Base-by-base conservation (phyloP, 805 yeast species). In the Teunomyces atbi region DNA sequence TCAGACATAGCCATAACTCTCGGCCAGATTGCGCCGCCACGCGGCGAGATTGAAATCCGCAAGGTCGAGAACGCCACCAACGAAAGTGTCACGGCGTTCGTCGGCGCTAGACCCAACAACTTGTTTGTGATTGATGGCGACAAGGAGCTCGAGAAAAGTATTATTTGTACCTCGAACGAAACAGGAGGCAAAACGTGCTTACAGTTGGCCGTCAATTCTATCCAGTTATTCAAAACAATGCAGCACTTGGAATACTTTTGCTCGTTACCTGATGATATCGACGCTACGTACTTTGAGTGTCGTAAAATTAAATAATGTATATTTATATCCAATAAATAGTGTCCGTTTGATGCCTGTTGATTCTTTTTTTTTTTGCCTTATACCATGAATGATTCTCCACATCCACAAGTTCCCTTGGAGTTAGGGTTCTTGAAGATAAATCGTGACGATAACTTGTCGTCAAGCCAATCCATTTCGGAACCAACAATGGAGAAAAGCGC, bases 301-400 rank as follows among this genome's bases (percentile, higher is more conserved):
- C 62, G 80, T 50, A 73, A 72, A 50, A 74, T 66, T 38, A 49
- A 35, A 32, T 44, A 41, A 35, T 35, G 26, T 35, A 3, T 35
- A 18, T 35, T 35, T 19, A 19, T 35, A 35, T 35, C 39, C n/a
- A 18, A 35, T 35, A 35, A 35, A 35, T 35, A 35, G 39, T 35
- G 41, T 26, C 27, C 33, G n/a, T 21, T 23, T 23, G 26, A 23
- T 23, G 26, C 26, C 26, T 8, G 26, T 23, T 8, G 26, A 23
- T 27, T 13, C 23, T 30, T 6, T 7, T 16, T 12, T 16, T 18
- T 11, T 12, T 18, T 23, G 13, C 21, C 32, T 54, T 71, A 91
- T 6, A 92, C 97, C 97, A 91, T 94, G 66, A 94, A 94, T 4
- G 97, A 89, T 71, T 94, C 99, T 45, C 99, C 99, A 67, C 99